Base-by-base conservation (phyloP, 2,329 filamentous ascomycete genomes). In the Zalaria sp. region DNA sequence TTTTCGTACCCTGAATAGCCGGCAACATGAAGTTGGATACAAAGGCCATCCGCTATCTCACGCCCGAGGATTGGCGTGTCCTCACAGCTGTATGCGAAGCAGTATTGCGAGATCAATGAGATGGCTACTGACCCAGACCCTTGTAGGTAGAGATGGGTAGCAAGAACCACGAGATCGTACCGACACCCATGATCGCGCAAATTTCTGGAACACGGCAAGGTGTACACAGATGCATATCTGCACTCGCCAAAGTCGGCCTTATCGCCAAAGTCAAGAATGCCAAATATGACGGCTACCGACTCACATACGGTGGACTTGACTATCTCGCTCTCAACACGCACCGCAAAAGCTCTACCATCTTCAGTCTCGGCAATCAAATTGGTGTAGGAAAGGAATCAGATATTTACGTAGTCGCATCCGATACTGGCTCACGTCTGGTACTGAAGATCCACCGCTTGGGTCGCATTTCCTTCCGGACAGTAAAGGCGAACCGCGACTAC, bases 351-450 rank as follows among this genome's bases (percentile, higher is more conserved):
- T 81, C 82, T 52, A 75, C 74, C 43, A 75, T 96, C 34, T 96
- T 93, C 72, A 93, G 84, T 51, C 85, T 96, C 3, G 91, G 91
- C 41, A 91, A 83, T 61, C 83, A 93, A 56, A 85, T 98, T 49
- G 91, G 93, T 38, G 88, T 96, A 3, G 91, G 91, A 41, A 98
- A 98, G 62, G 91, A 98, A 66, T 93, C 85, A 52, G 91, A 98
- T 57, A 96, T 98, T 57, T 83, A 93, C 62, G 81, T 96, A 44
- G 88, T 94, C 38, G 89, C 91, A 42, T 79, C 87, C 54, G 72
- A 86, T 40, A 73, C 72, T 4, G 87, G 86, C 44, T 68, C 69
- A 18, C 87, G 95, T 58, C 72, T 75, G 46, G 82, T 98, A 10
- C 73, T 98, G 51, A 98, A 98, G 67, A 94, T 98, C 55, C 91